Base-by-base conservation (phyloP, 345 rosid species). In the Noccaea bulbosa region DNA sequence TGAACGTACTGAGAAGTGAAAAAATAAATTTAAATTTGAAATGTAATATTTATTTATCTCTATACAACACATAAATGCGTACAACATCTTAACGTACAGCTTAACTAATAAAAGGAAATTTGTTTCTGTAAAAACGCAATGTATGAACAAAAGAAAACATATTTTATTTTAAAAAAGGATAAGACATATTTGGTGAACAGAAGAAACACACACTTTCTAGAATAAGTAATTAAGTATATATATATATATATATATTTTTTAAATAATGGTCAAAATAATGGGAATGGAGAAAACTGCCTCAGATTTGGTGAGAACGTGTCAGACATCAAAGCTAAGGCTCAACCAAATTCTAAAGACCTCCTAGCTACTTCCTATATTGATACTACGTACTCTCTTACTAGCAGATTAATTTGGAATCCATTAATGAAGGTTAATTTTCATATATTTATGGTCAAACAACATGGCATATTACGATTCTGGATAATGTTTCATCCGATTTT, bases 291-390 rank as follows among this genome's bases (percentile, higher is more conserved):
- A 73, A 71, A 73, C 59, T 48, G 71, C 37, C 66, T 73, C 71
- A 73, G 27, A 56, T 65, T 65, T 73, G 60, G 56, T 56, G 77
- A 73, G 71, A 73, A 73, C 56, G 67, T 73, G 71, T 65, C 77
- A 73, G 71, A 30, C 60, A 65, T 65, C 67, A 65, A 39, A 73
- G 71, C 77, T 56, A 73, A 47, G 48, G 27, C 66, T 56, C 47
- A 39, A 56, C 35, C 14, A 56, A 71, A 30, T 17, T 57, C 51
- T 56, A 5, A 8, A 52, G 7, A 63, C 64, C 55, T 56, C 10
- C 46, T 34, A 33, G 22, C 37, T 70, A 35, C 41, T 58, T 47
- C 34, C 22, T 39, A 43, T 50, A 49, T 53, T 39, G 1, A 24
- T 15, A 53, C 9, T 35, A 44, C 63, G n/a, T n/a, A n/a, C n/a